Percentiles rank a stretch among this genome's conserved stretches.
Evolutionary conservation across 108 stramenopile species (phyloP).

Genomic region (Cyclotella atomus): DNA sequence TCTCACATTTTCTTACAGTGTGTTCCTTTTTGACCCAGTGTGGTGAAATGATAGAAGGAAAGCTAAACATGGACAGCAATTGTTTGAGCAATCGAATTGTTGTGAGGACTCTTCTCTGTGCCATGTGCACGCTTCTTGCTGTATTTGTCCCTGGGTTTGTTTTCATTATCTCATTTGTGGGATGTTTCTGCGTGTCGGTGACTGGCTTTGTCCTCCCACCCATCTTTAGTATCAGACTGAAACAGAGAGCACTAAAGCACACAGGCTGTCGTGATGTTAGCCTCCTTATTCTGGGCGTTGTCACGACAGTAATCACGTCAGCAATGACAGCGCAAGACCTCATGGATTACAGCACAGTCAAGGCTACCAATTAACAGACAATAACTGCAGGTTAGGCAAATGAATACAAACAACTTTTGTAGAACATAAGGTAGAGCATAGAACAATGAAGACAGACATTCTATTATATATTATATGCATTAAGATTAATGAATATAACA

Average conservation of each 20-base stretch:
- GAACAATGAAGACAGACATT: slow-evolving; percentile 7
- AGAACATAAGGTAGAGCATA: too few species aligned
- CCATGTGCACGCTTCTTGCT: slow-evolving; percentile 50
- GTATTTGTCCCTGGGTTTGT: slow-evolving; percentile 76
- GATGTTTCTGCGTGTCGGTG: slow-evolving; percentile 77
- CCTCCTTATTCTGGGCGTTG: slow-evolving; percentile 17
- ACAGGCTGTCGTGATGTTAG: slow-evolving; percentile 2
- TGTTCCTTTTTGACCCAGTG: slow-evolving; percentile 18
- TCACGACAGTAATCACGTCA: slow-evolving; percentile 23
- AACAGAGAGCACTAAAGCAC: background rate
- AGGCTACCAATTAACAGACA: too few species aligned
- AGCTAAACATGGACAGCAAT: slow-evolving; percentile 33
- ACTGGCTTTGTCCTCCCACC: slow-evolving; percentile 76
- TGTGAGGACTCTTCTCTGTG: slow-evolving; percentile 57
- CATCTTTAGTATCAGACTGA: slow-evolving; percentile 42
- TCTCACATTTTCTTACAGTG: background rate
- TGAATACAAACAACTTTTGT: too few species aligned
- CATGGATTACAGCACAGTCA: too few species aligned
- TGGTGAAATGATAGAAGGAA: slow-evolving; percentile 80
- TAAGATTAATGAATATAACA: slow-evolving; percentile 3
- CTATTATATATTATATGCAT: slow-evolving; percentile 9
- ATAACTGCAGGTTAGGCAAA: too few species aligned
- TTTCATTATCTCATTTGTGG: slow-evolving; percentile 69
- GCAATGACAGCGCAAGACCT: slow-evolving; percentile 18
- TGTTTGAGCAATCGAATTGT: slow-evolving; percentile 18